Conservation (phyloP, 306 rosid species). For the Glycyrrhiza uralensis region DNA sequence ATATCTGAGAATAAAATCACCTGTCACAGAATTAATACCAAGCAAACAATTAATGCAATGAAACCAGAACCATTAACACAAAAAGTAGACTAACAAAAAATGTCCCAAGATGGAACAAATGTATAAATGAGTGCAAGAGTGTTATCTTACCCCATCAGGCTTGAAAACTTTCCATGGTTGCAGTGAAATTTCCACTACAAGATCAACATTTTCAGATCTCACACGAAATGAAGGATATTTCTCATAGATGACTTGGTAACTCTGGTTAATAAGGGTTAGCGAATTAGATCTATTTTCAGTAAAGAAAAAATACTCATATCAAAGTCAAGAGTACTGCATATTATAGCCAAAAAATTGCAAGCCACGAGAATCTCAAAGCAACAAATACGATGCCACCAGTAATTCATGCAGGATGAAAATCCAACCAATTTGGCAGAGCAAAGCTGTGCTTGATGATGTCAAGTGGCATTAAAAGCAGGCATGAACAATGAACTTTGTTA, state of each 20-base stretch:
- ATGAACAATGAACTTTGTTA: neutral
- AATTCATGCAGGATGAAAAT: too few species aligned
- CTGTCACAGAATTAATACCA: constrained; percentile 35
- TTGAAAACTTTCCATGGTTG: constrained; percentile 92
- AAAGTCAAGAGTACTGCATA: neutral
- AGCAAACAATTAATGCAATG: constrained; percentile 25
- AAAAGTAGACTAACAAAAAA: neutral
- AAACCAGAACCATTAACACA: neutral
- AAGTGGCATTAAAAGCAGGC: too few species aligned
- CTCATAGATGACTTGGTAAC: constrained; percentile 79
- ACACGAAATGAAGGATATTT: constrained; percentile 82
- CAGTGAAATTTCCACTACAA: constrained; percentile 77
- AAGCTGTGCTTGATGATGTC: neutral
- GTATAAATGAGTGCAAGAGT: neutral
- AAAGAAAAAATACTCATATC: neutral
- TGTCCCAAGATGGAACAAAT: neutral
- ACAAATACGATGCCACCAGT: neutral
- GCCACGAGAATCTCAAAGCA: neutral
- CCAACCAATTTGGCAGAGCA: neutral
- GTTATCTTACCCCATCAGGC: constrained; percentile 79
- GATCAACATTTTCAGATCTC: constrained; percentile 88
- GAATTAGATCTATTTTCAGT: constrained; percentile 17
- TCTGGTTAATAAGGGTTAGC: constrained; percentile 38
- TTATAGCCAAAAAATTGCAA: neutral
- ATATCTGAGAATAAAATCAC: constrained; percentile 92